A percentile compares a stretch with the other conserved stretches of the same genome.
Conservation (phyloP, 345 rosid species). For the Gossypium raimondii region DNA sequence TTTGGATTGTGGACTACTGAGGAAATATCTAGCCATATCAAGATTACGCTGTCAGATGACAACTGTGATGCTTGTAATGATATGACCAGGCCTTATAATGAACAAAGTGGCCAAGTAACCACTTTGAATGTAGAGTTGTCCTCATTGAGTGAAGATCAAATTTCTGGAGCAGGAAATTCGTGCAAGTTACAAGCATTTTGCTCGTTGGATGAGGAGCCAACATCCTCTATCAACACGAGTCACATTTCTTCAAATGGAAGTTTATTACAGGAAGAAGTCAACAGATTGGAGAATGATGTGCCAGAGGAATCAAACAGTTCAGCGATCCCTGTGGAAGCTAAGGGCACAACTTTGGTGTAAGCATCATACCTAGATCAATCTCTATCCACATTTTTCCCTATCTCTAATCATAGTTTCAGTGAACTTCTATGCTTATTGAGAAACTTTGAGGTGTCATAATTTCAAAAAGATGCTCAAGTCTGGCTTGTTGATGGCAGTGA, state of each 20-base stretch:
- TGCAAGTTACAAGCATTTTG: slow-evolving; percentile 14
- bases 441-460: background rate
- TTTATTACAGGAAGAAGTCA: slow-evolving; percentile 21
- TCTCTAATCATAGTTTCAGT: slow-evolving; percentile 5
- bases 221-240: slow-evolving; percentile 16
- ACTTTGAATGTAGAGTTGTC: slow-evolving; percentile 22
- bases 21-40: background rate
- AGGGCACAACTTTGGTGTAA: slow-evolving; percentile 34
- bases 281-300: slow-evolving; percentile 18
- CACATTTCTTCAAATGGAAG: slow-evolving; percentile 24
- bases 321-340: slow-evolving; percentile 24
- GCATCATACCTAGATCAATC: slow-evolving; percentile 25
- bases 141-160: slow-evolving; percentile 22
- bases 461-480: background rate
- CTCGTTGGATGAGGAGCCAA: slow-evolving; percentile 23
- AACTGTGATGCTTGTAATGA: slow-evolving; percentile 14
- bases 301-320: slow-evolving; percentile 23
- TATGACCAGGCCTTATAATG: slow-evolving; percentile 11
- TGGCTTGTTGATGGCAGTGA: slow-evolving; percentile 32
- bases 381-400: slow-evolving; percentile 8
- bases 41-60: background rate
- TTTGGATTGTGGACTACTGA: slow-evolving; percentile 15
- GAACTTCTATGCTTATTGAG: background rate
- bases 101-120: slow-evolving; percentile 26
- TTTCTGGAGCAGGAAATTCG: slow-evolving; percentile 16